Evolutionary conservation across 2,329 filamentous ascomycete species (phyloP), one percentile per base, ranked within the genome.

Genomic region (Colletotrichum theobromicola): DNA sequence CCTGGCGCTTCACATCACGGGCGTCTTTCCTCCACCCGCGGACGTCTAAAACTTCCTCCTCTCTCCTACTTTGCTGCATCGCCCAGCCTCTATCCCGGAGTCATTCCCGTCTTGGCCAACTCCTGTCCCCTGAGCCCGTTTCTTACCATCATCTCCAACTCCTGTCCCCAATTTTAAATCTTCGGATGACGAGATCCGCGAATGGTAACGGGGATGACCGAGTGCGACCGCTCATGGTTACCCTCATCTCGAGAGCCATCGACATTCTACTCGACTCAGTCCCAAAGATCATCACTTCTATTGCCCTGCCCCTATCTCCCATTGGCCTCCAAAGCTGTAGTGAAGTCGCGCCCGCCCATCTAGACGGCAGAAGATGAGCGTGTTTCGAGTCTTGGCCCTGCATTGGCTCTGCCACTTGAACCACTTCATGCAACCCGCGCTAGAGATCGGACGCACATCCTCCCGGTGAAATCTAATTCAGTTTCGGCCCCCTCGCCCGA

Each of bases 161-260:
- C 63, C 68, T 72, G 24, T 65, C 68, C 32, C 62, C 55, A 58
- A 67, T 57, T 55, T 37, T 8, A 13, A n/a, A 46, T 60, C 28
- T 63, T 72, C 68, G 68, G 68, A 72, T 75, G 62, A 75, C 53
- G n/a, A 55, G 37, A 65, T 66, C 67, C 71, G 67, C 55, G 37
- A 26, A 58, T 34, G 62, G 32, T 50, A 32, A 32, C 46, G 34
- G 30, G 46, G 12, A 32, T 57, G 13, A 61, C 55, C 63, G 15
- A 50, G 9, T 32, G 46, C 32, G 7, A 28, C 30, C n/a, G 26
- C 32, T 30, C 68, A 61, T 68, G 69, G 30, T 28, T 0, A 37
- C 15, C 16, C 34, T 35, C 37, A 62, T 55, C 2, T 28, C 30
- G 26, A 50, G 42, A 50, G n/a, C n/a, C 3, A 13, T 24, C 63